Percentiles rank a stretch among this genome's conserved stretches.
These are phyloP conservation scores for Symbiodinium natans DNA, from an alignment of 73 alveolate genomes.

Conservation along the genomic window DNA sequence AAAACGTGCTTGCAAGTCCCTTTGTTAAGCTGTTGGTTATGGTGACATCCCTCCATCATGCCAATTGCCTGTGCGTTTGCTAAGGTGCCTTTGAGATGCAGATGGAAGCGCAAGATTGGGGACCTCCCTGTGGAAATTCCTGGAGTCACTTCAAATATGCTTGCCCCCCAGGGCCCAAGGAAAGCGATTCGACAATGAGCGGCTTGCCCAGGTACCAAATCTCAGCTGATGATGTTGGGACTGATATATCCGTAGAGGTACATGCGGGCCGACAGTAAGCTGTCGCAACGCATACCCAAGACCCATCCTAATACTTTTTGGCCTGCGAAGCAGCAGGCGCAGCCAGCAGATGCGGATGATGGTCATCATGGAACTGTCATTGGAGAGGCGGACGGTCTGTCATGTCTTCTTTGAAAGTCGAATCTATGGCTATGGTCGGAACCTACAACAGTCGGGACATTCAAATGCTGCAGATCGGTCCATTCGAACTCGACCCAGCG, in stretches of 20 bases:
- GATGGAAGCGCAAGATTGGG: constrained; percentile 83
- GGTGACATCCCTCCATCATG: too few species aligned
- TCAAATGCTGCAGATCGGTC: constrained; percentile 61
- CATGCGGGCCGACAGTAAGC: neutral
- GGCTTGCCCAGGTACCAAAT: constrained; percentile 59
- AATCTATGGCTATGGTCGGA: too few species aligned
- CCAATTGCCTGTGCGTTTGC: too few species aligned
- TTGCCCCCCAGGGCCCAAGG: neutral
- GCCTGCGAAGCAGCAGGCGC: constrained; percentile 49
- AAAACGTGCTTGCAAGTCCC: too few species aligned
- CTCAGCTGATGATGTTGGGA: constrained; percentile 91
- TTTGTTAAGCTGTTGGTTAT: too few species aligned
- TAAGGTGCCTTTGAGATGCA: constrained; percentile 78
- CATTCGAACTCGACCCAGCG: constrained; percentile 90
- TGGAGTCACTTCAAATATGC: constrained; percentile 89
- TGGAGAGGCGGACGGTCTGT: constrained; percentile 33
- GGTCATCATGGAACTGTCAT: constrained; percentile 59
- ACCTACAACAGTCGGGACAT: neutral
- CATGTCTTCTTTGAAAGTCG: too few species aligned
- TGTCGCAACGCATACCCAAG: neutral
- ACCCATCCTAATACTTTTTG: too few species aligned
- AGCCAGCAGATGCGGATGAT: constrained; percentile 85
- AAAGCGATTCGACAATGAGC: neutral
- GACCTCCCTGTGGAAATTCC: constrained; percentile 82
- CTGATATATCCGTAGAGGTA: constrained; percentile 78